Conservation (phyloP, 1,284 basidiomycete genomes). For the Marasmius oreades region DNA sequence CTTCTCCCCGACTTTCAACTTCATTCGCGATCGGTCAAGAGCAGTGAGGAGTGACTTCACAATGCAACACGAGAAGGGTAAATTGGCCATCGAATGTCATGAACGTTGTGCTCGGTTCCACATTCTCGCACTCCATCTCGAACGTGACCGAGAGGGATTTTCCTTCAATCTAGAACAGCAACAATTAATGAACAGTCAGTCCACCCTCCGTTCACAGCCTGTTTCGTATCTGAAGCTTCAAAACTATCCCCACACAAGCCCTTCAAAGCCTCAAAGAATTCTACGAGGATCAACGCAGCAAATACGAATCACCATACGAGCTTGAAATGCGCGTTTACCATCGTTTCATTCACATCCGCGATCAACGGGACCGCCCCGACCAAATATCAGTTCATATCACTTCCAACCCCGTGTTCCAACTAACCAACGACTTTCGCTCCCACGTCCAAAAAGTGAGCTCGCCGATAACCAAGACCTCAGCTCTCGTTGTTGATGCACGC, state of each 20-base stretch:
- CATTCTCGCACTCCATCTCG: conserved; percentile 81
- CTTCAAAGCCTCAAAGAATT: conserved; percentile 91
- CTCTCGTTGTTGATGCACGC: conserved; percentile 55
- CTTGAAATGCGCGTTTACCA: conserved; percentile 97
- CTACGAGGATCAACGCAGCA: conserved; percentile 80
- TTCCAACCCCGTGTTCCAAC: conserved; percentile 72
- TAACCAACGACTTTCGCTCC: conserved; percentile 77
- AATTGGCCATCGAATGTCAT: conserved; percentile 83
- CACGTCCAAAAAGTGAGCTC: conserved; percentile 80
- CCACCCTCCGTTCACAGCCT: neutral
- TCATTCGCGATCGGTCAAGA: conserved; percentile 91
- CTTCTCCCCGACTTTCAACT: conserved; percentile 73
- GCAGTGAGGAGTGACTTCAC: conserved; percentile 93
- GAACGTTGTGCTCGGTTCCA: conserved; percentile 95
- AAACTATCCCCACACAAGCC: conserved; percentile 42
- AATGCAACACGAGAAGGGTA: conserved; percentile 82
- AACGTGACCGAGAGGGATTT: conserved; percentile 59
- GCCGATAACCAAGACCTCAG: conserved; percentile 66
- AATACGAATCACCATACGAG: conserved; percentile 74
- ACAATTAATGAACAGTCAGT: conserved; percentile 85
- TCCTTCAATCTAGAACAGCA: conserved; percentile 80
- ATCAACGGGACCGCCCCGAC: conserved; percentile 78
- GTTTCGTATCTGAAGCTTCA: conserved; percentile 5
- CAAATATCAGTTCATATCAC: conserved; percentile 75
- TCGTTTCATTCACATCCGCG: conserved; percentile 86